Evolutionary conservation across 2,329 filamentous ascomycete genomes (phyloP), one percentile per base, ranked within the genome.

Genomic region (Cryphonectria nitschkei): DNA sequence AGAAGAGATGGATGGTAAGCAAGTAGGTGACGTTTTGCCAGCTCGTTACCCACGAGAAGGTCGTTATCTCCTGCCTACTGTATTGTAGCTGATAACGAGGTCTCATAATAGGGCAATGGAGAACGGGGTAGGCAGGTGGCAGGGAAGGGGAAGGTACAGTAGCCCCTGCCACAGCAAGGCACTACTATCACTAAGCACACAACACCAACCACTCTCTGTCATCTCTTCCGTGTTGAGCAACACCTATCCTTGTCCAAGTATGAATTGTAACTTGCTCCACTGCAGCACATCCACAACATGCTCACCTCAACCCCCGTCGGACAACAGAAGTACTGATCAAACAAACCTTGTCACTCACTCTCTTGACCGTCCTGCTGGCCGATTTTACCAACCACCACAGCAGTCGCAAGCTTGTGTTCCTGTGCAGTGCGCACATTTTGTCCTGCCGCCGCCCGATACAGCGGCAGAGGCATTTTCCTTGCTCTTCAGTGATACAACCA

Each of bases 321-420:
- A 54, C 52, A 26, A 26, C 26, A 26, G 26, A 29, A 1, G 7
- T 19, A 32, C 58, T 19, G 34, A 39, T 19, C 60, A 41, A 50
- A 29, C 19, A 41, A 50, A 29, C 9, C 63, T 26, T 34, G 61
- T 29, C 43, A 34, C 63, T 22, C 14, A 3, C 43, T 22, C 43
- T 22, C 22, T 46, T 16, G 41, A 13, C 19, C 43, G 26, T 34
- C 63, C 39, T 50, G 9, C 43, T 14, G 9, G 39, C 13, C n/a
- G 19, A 16, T 43, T 39, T 26, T 32, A 50, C 43, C 63, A 32
- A 16, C 29, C 41, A 8, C 11, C 63, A 26, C 41, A 13, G 14
- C 63, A 14, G 43, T 50, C 43, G 63, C 41, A 52, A 46, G 63
- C 63, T 65, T 52, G 63, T 52, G 43, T 50, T 46, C n/a, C 60